A percentile compares a stretch with the other conserved stretches of the same genome.
Conservation (phyloP, 2,329 filamentous ascomycete genomes). For the Pyrenochaeta sp. region DNA sequence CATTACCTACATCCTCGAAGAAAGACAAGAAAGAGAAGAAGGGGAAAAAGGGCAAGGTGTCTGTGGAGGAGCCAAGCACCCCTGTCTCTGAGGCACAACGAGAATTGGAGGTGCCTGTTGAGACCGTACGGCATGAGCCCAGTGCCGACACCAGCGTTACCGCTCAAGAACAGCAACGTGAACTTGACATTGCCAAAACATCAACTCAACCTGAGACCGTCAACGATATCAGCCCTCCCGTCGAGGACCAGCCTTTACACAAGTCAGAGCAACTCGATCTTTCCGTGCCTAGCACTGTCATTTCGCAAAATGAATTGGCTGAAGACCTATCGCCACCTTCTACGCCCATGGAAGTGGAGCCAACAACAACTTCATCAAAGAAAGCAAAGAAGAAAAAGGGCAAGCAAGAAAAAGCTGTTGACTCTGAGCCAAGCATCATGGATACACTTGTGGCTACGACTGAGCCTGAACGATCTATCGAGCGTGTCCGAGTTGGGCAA, state of each 20-base stretch:
- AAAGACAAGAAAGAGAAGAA: slow-evolving; percentile 42
- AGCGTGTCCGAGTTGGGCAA: background rate
- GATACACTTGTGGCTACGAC: background rate
- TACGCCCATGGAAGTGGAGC: slow-evolving; percentile 15
- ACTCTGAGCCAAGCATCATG: slow-evolving; percentile 3
- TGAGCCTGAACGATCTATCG: slow-evolving; percentile 1
- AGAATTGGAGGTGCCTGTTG: slow-evolving; percentile 6
- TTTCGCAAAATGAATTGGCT: slow-evolving; percentile 8
- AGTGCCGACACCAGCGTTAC: background rate
- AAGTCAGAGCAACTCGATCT: slow-evolving; percentile 1
- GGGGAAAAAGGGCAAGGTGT: slow-evolving; percentile 28
- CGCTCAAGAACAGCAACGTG: slow-evolving; percentile 1
- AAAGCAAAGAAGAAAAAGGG: slow-evolving; percentile 54
- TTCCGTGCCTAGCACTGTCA: background rate
- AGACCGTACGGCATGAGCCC: slow-evolving; percentile 1
- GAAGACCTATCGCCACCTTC: slow-evolving; percentile 10
- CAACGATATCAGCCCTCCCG: background rate
- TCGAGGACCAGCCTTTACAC: slow-evolving; percentile 6
- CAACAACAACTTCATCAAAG: slow-evolving; percentile 42
- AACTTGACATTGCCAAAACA: background rate
- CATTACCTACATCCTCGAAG: slow-evolving; percentile 16
- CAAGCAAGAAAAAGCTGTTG: slow-evolving; percentile 19
- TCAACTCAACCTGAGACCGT: background rate
- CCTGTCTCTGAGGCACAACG: slow-evolving; percentile 14
- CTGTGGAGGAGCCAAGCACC: slow-evolving; percentile 22